These are phyloP conservation scores for Zasmidium angulare DNA, from an alignment of 2,329 filamentous ascomycete genomes.

Conservation along the genomic window DNA sequence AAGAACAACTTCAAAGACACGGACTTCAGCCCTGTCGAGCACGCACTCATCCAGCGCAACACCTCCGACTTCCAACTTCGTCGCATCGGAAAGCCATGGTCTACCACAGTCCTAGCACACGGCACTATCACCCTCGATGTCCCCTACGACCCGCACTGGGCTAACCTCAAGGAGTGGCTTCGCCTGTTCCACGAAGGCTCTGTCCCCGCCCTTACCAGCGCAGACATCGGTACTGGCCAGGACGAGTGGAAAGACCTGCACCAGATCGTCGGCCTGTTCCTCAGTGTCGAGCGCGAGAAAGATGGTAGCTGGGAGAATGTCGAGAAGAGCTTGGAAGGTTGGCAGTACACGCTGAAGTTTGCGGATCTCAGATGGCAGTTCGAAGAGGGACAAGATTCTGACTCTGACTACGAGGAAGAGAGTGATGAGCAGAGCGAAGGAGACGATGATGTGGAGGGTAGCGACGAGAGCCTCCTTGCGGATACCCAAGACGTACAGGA, in stretches of 20 bases:
- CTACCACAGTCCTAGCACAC: not conserved
- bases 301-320: not conserved
- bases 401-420: too few relatives aligned
- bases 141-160: not conserved
- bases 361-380: not conserved
- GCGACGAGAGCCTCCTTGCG: too few relatives aligned
- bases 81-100: too few relatives aligned
- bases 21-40: not conserved
- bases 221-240: not conserved
- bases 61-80: too few relatives aligned
- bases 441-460: too few relatives aligned
- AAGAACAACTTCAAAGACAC: not conserved
- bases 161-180: conserved; percentile 1
- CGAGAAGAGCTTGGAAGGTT: not conserved
- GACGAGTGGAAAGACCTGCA: not conserved
- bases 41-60: too few relatives aligned
- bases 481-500: too few relatives aligned
- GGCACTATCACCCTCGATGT: not conserved
- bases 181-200: not conserved
- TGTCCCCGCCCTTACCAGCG: not conserved
- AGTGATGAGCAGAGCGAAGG: too few relatives aligned
- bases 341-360: not conserved
- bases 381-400: not conserved
- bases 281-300: not conserved
- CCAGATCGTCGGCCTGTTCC: not conserved